Conservation (phyloP, 1,284 basidiomycete species). For the Naganishia albida region DNA sequence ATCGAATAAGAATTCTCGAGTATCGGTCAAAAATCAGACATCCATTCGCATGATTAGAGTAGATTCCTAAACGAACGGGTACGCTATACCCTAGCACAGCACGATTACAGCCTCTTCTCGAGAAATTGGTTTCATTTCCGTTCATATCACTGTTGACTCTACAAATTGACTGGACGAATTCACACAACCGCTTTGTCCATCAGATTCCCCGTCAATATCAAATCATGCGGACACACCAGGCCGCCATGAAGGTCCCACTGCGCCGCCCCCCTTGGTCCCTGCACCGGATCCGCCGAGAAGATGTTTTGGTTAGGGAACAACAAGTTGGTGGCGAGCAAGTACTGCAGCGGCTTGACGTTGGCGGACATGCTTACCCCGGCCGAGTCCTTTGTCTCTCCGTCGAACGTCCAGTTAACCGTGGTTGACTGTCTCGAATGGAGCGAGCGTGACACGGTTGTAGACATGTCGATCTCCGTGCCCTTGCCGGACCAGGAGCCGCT, state of each 20-base stretch:
- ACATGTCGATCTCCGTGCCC: not conserved
- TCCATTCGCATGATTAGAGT: too few species aligned
- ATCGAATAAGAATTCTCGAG: too few species aligned
- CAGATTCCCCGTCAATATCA: too few species aligned
- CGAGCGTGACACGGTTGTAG: not conserved
- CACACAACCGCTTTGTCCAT: too few species aligned
- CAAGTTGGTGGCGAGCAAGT: conserved; percentile 7
- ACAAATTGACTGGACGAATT: too few species aligned
- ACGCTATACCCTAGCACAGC: too few species aligned
- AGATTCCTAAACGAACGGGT: too few species aligned
- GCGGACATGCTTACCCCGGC: not conserved
- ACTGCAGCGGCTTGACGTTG: conserved; percentile 2
- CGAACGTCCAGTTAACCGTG: not conserved
- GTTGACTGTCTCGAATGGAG: not conserved
- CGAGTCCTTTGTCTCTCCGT: not conserved
- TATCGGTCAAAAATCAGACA: too few species aligned
- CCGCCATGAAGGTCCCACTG: not conserved
- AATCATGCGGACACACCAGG: not conserved
- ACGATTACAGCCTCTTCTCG: too few species aligned
- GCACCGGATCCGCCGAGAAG: conserved; percentile 4
- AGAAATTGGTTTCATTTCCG: too few species aligned
- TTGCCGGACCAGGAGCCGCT: not conserved
- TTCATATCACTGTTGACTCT: too few species aligned
- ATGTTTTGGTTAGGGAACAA: conserved; percentile 1
- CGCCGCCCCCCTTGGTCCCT: not conserved